Evolutionary conservation across 2,329 filamentous ascomycete species (phyloP).

Genomic region (Beauveria sp.): DNA sequence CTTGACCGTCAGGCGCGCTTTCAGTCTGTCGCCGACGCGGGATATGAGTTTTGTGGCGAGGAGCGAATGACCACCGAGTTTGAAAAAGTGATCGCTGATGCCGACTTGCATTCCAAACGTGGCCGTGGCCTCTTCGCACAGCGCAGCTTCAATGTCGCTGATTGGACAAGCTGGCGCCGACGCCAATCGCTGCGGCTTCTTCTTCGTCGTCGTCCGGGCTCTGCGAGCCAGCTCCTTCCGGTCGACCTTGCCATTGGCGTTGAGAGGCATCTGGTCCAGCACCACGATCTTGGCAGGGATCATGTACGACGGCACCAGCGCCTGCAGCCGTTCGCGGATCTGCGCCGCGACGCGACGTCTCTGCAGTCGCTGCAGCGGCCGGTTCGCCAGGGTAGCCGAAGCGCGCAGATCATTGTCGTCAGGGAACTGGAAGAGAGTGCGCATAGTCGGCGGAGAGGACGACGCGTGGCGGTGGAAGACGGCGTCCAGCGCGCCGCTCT

Average conservation of each 20-base stretch:
- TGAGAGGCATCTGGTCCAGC: conserved; percentile 20
- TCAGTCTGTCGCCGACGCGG: not conserved
- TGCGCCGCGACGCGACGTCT: not conserved
- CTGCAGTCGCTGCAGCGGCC: not conserved
- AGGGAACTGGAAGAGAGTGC: not conserved
- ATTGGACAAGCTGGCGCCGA: not conserved
- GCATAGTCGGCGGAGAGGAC: not conserved
- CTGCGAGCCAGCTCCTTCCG: conserved; percentile 12
- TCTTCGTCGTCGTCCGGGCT: not conserved
- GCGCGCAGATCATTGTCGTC: not conserved
- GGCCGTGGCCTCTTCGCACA: conserved; percentile 13
- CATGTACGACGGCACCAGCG: conserved; percentile 19
- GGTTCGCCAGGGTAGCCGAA: not conserved
- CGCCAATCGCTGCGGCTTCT: not conserved
- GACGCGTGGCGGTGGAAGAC: not conserved
- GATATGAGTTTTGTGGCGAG: not conserved
- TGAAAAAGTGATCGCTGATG: conserved; percentile 14
- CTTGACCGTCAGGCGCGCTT: too few relatives aligned
- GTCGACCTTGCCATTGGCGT: conserved; percentile 20
- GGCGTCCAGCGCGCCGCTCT: not conserved
- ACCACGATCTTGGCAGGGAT: conserved; percentile 17
- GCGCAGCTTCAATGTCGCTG: not conserved
- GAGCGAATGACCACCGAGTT: conserved; percentile 15
- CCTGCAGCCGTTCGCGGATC: not conserved
- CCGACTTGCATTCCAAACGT: conserved; percentile 10